Conservation (phyloP, 1,284 basidiomycete species). For the Coniferiporia weirii region DNA sequence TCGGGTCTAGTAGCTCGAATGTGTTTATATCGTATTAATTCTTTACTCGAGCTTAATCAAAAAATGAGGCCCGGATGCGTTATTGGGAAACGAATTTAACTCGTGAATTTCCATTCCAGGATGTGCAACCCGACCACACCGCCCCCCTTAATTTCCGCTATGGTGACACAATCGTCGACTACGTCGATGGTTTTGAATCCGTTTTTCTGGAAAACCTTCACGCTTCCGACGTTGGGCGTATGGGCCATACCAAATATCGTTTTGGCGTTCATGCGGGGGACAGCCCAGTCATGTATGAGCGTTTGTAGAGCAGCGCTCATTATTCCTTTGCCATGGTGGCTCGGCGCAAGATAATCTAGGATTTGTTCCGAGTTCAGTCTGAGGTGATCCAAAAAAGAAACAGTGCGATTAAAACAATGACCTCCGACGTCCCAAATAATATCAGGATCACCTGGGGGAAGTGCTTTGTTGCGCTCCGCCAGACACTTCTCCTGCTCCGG, state of each 20-base stretch:
- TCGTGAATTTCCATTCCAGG: slow-evolving; percentile 19
- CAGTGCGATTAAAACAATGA: neutral
- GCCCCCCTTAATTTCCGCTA: slow-evolving; percentile 22
- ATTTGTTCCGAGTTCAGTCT: neutral
- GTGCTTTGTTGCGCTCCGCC: slow-evolving; percentile 12
- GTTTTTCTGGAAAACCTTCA: slow-evolving; percentile 27
- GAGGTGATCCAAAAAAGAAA: neutral
- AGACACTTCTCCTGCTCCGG: slow-evolving; percentile 8
- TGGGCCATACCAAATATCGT: slow-evolving; percentile 21
- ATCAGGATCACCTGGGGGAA: slow-evolving; percentile 15
- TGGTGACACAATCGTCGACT: slow-evolving; percentile 19
- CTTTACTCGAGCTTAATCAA: too few species aligned
- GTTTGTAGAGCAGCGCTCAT: slow-evolving; percentile 26
- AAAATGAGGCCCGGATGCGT: too few species aligned
- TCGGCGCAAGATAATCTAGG: slow-evolving; percentile 27
- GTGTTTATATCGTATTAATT: too few species aligned
- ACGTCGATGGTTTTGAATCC: slow-evolving; percentile 24
- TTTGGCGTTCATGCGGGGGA: slow-evolving; percentile 26
- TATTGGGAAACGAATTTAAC: neutral
- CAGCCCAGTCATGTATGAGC: slow-evolving; percentile 27
- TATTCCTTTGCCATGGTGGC: slow-evolving; percentile 28
- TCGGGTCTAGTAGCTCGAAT: too few species aligned
- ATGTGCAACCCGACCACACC: slow-evolving; percentile 18
- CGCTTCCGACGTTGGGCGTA: slow-evolving; percentile 24
- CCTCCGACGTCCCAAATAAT: slow-evolving; percentile 22